phyloP scores from a whole-genome alignment of 768 basidiomycete genomes.

The Lactifluus pinguis region DNA sequence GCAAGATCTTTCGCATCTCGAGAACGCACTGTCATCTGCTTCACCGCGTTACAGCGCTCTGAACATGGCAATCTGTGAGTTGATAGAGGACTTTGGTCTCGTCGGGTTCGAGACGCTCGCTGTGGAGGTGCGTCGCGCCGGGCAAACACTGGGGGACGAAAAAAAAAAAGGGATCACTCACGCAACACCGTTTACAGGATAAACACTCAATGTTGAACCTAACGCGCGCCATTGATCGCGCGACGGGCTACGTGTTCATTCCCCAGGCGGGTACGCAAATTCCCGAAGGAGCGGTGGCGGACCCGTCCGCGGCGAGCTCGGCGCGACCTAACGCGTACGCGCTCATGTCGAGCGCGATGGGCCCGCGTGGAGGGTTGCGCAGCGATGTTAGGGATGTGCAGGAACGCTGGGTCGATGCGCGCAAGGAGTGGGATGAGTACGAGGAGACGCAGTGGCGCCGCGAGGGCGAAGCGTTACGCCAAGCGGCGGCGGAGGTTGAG shows the following conservation, averaged over 20 bases:
- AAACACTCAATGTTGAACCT: conserved; percentile 92
- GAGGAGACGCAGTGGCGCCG: conserved; percentile 71
- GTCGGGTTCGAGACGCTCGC: conserved; percentile 96
- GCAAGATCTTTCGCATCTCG: conserved; percentile 85
- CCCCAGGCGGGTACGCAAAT: conserved; percentile 36
- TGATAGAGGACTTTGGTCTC: conserved; percentile 89
- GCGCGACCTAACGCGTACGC: conserved; percentile 55
- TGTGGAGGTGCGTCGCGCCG: conserved; percentile 59
- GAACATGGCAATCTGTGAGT: conserved; percentile 82
- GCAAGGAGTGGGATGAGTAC: conserved; percentile 72
- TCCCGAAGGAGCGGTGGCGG: conserved; percentile 27
- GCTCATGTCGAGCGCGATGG: conserved; percentile 59
- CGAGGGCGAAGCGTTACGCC: conserved; percentile 52
- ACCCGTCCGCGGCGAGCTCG: conserved; percentile 31
- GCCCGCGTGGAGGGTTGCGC: conserved; percentile 39
- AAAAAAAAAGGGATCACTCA: no score
- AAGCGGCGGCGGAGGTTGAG: conserved; percentile 29
- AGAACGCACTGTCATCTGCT: conserved; percentile 56
- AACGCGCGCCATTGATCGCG: conserved; percentile 75
- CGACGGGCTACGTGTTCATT: conserved; percentile 85
- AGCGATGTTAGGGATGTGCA: conserved; percentile 70
- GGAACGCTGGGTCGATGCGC: conserved; percentile 88
- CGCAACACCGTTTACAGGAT: conserved; percentile 45
- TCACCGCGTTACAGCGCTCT: conserved; percentile 66
- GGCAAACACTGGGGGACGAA: no score